A percentile compares a stretch with the other conserved stretches of the same genome.
Evolutionary conservation across 2,329 filamentous ascomycete genomes (phyloP).

Genomic region (Phialophora macrospora): DNA sequence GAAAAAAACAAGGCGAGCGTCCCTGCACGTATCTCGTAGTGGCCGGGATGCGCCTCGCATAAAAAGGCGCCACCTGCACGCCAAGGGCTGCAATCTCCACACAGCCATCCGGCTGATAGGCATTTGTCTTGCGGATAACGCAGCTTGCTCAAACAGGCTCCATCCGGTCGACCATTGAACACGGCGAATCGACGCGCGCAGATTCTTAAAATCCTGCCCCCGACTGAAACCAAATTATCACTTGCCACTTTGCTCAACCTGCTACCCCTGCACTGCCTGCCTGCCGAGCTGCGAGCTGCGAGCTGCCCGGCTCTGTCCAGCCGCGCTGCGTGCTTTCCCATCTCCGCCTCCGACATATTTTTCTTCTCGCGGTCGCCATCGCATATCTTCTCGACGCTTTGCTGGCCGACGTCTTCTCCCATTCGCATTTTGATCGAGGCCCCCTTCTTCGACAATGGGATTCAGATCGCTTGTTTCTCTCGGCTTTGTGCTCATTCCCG

Average conservation of each 20-base stretch:
- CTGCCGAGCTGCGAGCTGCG: not conserved
- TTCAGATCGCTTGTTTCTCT: constrained; percentile 57
- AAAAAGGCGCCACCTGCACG: not conserved
- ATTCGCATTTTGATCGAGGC: not conserved
- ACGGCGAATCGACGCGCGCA: not conserved
- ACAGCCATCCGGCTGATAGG: not conserved
- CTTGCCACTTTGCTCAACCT: constrained; percentile 16
- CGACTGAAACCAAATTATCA: constrained; percentile 22
- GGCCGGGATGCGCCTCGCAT: not conserved
- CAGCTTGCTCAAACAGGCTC: constrained; percentile 9
- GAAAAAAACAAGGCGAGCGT: not conserved
- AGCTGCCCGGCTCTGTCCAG: constrained; percentile 7
- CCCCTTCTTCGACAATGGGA: constrained; percentile 32
- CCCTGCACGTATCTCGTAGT: not conserved
- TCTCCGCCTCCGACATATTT: not conserved
- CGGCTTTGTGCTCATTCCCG: constrained; percentile 56
- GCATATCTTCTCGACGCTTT: constrained; percentile 1
- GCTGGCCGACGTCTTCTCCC: not conserved
- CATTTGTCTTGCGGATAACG: constrained; percentile 14
- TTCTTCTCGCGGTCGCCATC: not conserved
- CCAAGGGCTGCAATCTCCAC: constrained; percentile 5
- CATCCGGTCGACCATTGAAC: not conserved
- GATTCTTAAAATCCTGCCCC: constrained; percentile 13
- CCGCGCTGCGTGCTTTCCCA: not conserved
- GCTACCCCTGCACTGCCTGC: constrained; percentile 5